Evolutionary conservation across 768 basidiomycete species (phyloP).

Genomic region (Phlebiopsis flavidoalba): DNA sequence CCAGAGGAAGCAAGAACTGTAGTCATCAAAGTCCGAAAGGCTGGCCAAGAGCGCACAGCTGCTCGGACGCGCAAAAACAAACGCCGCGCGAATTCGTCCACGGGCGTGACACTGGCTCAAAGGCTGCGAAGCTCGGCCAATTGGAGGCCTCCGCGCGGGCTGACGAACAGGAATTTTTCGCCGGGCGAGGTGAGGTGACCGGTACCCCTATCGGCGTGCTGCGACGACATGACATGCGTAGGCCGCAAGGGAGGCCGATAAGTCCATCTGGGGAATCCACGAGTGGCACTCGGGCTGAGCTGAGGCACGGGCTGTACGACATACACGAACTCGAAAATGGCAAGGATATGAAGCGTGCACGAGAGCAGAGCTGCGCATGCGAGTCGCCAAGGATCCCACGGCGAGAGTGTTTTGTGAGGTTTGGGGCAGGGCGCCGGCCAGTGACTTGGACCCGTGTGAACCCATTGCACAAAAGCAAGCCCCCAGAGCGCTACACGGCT

Average conservation of each 20-base stretch:
- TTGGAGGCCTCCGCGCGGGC: background rate
- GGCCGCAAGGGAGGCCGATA: background rate
- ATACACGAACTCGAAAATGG: background rate
- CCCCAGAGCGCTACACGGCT: background rate
- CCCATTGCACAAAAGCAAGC: background rate
- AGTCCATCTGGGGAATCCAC: background rate
- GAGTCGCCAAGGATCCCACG: background rate
- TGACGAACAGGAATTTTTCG: background rate
- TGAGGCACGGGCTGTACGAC: background rate
- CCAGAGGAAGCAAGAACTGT: background rate
- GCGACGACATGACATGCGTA: background rate
- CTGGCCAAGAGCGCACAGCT: background rate
- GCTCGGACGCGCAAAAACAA: too few species aligned
- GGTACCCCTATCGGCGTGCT: background rate
- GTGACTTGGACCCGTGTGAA: constrained; percentile 3
- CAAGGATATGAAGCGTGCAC: background rate
- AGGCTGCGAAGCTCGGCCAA: background rate
- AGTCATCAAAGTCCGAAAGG: background rate
- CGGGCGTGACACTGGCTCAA: too few species aligned
- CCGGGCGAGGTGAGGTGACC: background rate
- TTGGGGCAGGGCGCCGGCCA: background rate
- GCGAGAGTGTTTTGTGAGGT: background rate
- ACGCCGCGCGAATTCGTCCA: too few species aligned
- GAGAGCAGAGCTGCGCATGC: background rate
- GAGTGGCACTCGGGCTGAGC: background rate